Base-by-base conservation (phyloP, 208 protist genomes). In the Leishmania tarentolae region DNA sequence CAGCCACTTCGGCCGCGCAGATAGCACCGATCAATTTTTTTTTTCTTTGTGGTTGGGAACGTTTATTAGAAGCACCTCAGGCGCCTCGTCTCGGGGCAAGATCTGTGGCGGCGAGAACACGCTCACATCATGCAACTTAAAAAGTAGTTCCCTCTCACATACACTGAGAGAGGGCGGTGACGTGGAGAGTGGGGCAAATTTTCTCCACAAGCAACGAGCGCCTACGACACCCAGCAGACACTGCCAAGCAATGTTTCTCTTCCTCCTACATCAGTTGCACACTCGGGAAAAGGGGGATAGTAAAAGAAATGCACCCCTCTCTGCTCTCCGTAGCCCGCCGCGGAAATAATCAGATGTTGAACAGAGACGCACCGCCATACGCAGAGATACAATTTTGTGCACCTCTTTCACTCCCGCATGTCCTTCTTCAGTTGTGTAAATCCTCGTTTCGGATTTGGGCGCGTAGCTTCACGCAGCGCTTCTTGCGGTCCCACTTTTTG, bases 371-470 rank as follows among this genome's bases (percentile, higher is more conserved):
- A 59, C 71, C 35, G 28, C 11, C 40, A 52, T 11, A 47, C 46
- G 46, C 8, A 47, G 24, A 35, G 7, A 47, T 6, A 70, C 37
- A 3, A 50, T 15, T 31, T 21, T n/a, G 6, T 71, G 8, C 52
- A 28, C 17, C 31, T 6, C 50, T 40, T 31, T 0, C 3, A 9
- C 6, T n/a, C n/a, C n/a, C 44, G 1, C 31, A n/a, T 44, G 11
- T 46, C 6, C 21, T 6, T 42, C 15, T 13, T 83, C 73, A 88
- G 24, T 90, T 86, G 79, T 96, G 90, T n/a, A 97, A 86, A 46
- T 97, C 87, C 57, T 91, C 78, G 71, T 97, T 97, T 42, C 94
- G 90, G 70, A 94, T 90, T 78, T 96, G 93, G 6, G 94, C 94
- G 52, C 94, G 84, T n/a, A 92, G 76, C 90, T 96, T 97, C 52